A percentile compares a stretch with the other conserved stretches of the same genome.
These are phyloP conservation scores for Rubus parviflorus DNA, from an alignment of 306 rosid species.

Conservation along the genomic window DNA sequence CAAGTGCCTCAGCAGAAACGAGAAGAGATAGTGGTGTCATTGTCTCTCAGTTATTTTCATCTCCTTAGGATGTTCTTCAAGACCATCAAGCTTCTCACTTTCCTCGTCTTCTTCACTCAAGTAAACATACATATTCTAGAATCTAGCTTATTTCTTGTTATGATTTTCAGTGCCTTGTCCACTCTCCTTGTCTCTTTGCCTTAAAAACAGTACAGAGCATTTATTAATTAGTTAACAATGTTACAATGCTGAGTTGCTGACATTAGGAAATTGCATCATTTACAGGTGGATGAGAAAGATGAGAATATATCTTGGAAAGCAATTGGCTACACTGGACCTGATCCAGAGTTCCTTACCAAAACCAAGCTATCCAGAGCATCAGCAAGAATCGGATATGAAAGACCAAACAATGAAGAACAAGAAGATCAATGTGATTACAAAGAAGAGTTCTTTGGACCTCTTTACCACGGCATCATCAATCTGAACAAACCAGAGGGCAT, in stretches of 20 bases:
- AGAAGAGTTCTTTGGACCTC: conserved; percentile 59
- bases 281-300: conserved; percentile 62
- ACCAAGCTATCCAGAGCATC: conserved; percentile 4
- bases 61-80: conserved; percentile 45
- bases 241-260: neutral
- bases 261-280: neutral
- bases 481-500: conserved; percentile 40
- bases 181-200: too few species aligned
- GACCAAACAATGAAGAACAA: conserved; percentile 29
- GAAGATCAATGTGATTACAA: conserved; percentile 20
- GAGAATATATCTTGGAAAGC: conserved; percentile 71
- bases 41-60: conserved; percentile 47
- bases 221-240: too few species aligned
- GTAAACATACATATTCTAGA: conserved; percentile 18
- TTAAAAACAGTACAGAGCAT: too few species aligned
- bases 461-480: conserved; percentile 55
- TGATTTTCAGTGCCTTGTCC: too few species aligned
- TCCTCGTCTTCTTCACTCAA: conserved; percentile 67
- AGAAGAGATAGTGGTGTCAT: conserved; percentile 40
- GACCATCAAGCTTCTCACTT: conserved; percentile 54
- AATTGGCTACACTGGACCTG: conserved; percentile 69
- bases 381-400: conserved; percentile 26
- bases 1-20: conserved; percentile 36
- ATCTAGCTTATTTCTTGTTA: too few species aligned
- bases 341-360: conserved; percentile 56